Evolutionary conservation across 2,329 filamentous ascomycete genomes (phyloP), one percentile per base, ranked within the genome.

Genomic region (Aspergillus tanneri): DNA sequence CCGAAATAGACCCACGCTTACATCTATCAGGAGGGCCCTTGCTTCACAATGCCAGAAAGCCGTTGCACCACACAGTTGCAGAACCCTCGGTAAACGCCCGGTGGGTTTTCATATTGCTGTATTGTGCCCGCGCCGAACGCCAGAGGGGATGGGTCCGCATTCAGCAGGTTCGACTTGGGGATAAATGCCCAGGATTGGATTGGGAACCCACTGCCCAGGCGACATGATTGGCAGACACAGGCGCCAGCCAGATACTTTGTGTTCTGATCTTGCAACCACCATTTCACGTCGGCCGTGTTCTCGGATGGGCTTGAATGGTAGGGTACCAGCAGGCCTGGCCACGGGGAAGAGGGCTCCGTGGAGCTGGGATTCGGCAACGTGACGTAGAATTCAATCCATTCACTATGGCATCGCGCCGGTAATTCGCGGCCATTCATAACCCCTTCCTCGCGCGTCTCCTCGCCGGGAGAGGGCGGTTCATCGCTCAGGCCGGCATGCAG

Each of bases 151-250:
- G 67, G 58, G 39, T 73, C 52, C 24, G 65, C 51, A 21, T 80
- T 71, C 14, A 72, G 65, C 44, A 88, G 81, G 56, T 85, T 83
- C 1, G 68, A 64, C n/a, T 74, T 72, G 1, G 83, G 82, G 0
- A 87, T 69, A 59, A 87, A 88, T 0, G 81, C 75, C 85, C 85
- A 88, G 0, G 78, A 71, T 56, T 85, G 79, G 38, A 87, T 77
- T 47, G 86, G 82, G 54, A 82, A 84, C 3, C 84, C 84, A 1
- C 79, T 77, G 0, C 70, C 66, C 3, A 83, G 69, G 5, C 84
- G 80, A 61, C 85, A 89, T 2, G 81, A 80, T 4, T 68, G 73
- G 64, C 85, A 88, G 1, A 76, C 73, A 58, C 84, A 87, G 6
- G 78, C 75, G 1, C 81, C 81, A 2, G 81, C 79, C 2, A 83